These are phyloP conservation scores for Steccherinum ochraceum DNA, from an alignment of 768 basidiomycete genomes.

Conservation along the genomic window DNA sequence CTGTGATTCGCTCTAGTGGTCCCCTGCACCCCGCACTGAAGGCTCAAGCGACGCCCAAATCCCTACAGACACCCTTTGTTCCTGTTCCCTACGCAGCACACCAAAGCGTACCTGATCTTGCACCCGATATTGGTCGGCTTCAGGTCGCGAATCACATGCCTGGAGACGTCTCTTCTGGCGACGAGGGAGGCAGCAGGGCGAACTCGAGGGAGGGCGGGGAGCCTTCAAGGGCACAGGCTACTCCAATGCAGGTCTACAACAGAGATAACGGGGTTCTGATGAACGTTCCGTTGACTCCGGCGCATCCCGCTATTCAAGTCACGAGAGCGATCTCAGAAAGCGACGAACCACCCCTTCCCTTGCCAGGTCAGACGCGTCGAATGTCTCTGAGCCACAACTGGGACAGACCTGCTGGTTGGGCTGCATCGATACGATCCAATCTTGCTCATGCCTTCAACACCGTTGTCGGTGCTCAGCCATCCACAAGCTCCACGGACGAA, in stretches of 20 bases:
- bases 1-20: background rate
- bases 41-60: background rate
- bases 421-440: conserved; percentile 34
- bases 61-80: conserved; percentile 2
- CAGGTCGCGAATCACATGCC: conserved; percentile 43
- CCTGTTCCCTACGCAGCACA: conserved; percentile 17
- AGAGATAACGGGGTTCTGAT: background rate
- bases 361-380: conserved; percentile 22
- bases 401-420: conserved; percentile 30
- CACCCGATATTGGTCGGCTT: conserved; percentile 34
- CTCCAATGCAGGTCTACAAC: background rate
- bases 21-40: background rate
- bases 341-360: conserved; percentile 13
- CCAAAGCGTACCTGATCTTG: conserved; percentile 24
- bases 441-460: conserved; percentile 44
- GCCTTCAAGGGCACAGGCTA: conserved; percentile 3
- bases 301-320: background rate
- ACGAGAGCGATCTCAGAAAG: background rate
- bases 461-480: conserved; percentile 29
- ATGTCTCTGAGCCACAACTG: background rate
- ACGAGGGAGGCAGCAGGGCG: conserved; percentile 16
- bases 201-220: conserved; percentile 21
- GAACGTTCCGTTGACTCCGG: background rate
- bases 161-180: conserved; percentile 33
- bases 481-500: background rate